Evolutionary conservation across 2,329 filamentous ascomycete species (phyloP).

Genomic region (Biscogniauxia sp.): DNA sequence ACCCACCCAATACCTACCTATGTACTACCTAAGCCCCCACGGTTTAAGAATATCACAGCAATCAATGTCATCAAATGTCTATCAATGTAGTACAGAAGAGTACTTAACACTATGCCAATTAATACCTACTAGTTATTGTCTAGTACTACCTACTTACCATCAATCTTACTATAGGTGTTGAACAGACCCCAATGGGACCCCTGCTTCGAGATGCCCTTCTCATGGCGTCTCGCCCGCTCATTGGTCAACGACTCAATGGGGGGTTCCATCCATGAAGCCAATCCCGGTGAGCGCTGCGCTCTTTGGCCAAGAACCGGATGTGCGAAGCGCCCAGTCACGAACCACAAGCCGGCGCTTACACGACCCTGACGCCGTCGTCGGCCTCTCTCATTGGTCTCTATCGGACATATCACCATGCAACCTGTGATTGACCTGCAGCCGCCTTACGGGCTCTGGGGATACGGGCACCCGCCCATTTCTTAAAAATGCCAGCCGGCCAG

Average conservation of each 20-base stretch:
- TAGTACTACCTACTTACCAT: too few relatives aligned
- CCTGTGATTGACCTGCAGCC: constrained; percentile 33
- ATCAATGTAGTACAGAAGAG: too few relatives aligned
- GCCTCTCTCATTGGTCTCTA: constrained; percentile 28
- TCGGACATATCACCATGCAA: constrained; percentile 28
- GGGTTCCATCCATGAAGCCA: constrained; percentile 12
- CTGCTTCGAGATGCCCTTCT: background rate
- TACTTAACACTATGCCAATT: too few relatives aligned
- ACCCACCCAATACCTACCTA: too few relatives aligned
- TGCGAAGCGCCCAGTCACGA: constrained; percentile 27
- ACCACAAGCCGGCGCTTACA: constrained; percentile 30
- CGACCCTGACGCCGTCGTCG: constrained; percentile 19
- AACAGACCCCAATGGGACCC: background rate
- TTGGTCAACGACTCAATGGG: background rate
- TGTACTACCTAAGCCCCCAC: too few relatives aligned
- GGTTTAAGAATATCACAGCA: too few relatives aligned
- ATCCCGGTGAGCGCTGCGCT: constrained; percentile 21
- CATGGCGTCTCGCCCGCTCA: constrained; percentile 6
- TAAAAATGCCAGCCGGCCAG: constrained; percentile 24
- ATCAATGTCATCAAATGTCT: too few relatives aligned
- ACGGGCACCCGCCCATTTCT: constrained; percentile 13
- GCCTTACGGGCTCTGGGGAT: constrained; percentile 17
- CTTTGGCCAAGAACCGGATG: constrained; percentile 14
- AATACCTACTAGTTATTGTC: too few relatives aligned
- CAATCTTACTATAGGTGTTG: background rate